A percentile compares a stretch with the other conserved stretches of the same genome.
Evolutionary conservation across 1,284 basidiomycete species (phyloP).

Genomic region (Irpex lacteus): DNA sequence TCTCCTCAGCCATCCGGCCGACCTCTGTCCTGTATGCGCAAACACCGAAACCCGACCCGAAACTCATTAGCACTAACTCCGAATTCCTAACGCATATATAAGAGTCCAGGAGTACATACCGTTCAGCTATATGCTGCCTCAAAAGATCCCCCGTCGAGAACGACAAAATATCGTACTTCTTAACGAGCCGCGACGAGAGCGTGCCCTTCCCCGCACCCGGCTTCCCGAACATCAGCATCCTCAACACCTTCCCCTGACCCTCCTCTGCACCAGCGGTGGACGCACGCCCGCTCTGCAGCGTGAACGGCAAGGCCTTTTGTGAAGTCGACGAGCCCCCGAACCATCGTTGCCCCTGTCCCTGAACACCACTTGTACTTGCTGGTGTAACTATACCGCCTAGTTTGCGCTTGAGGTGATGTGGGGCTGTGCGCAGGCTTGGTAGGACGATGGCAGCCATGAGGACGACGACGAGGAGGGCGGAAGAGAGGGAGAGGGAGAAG

Average conservation of each 20-base stretch:
- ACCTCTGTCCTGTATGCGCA: constrained; percentile 52
- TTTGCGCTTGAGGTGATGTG: constrained; percentile 6
- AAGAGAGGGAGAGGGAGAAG: neutral
- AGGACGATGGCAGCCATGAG: constrained; percentile 14
- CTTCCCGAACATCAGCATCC: constrained; percentile 84
- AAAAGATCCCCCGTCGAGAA: constrained; percentile 82
- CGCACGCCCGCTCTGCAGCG: constrained; percentile 40
- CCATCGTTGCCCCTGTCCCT: constrained; percentile 19
- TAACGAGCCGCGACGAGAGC: constrained; percentile 65
- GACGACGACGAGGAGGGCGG: constrained; percentile 7
- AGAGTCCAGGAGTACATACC: too few relatives aligned
- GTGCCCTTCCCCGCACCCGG: constrained; percentile 83
- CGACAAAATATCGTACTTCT: constrained; percentile 73
- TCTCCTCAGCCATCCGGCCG: constrained; percentile 68
- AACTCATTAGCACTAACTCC: neutral
- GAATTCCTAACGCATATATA: neutral
- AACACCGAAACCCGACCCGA: neutral
- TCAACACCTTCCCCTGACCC: constrained; percentile 44
- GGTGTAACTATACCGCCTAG: neutral
- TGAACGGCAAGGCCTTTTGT: constrained; percentile 50
- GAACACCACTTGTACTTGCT: neutral
- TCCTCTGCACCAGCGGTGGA: constrained; percentile 28
- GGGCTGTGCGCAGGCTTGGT: constrained; percentile 10
- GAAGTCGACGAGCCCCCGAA: constrained; percentile 39
- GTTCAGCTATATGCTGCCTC: constrained; percentile 73